A percentile compares a stretch with the other conserved stretches of the same genome.
These are phyloP conservation scores for Sporothrix brunneoviolacea DNA, from an alignment of 2,329 filamentous ascomycete species.

Conservation along the genomic window DNA sequence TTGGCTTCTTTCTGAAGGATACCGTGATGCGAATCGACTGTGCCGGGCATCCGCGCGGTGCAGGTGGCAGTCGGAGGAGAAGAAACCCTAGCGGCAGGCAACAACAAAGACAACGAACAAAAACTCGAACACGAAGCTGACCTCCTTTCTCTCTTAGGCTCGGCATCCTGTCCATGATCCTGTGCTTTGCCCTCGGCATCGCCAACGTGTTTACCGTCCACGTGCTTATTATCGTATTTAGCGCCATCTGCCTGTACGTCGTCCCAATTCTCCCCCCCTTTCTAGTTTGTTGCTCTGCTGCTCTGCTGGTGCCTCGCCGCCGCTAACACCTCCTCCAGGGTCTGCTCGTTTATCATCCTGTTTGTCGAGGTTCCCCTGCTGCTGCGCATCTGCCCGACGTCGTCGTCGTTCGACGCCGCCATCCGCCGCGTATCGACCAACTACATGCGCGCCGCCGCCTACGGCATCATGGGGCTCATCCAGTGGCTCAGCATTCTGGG, in stretches of 20 bases:
- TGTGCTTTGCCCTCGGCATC: constrained; percentile 63
- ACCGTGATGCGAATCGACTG: too few relatives aligned
- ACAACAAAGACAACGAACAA: too few relatives aligned
- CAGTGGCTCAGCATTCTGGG: constrained; percentile 76
- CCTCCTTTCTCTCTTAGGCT: constrained; percentile 43
- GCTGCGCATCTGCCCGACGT: constrained; percentile 95
- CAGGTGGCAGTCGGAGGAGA: too few relatives aligned
- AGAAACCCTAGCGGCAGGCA: too few relatives aligned
- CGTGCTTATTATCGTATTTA: constrained; percentile 43
- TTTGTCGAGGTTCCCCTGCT: constrained; percentile 91
- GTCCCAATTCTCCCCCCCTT: neutral
- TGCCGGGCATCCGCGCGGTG: too few relatives aligned
- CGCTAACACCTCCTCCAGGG: constrained; percentile 42
- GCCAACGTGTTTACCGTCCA: constrained; percentile 57
- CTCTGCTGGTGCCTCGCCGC: neutral
- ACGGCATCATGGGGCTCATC: constrained; percentile 69
- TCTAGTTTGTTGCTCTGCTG: neutral
- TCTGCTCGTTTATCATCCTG: constrained; percentile 65
- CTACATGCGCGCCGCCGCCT: constrained; percentile 90
- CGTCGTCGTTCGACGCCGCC: constrained; percentile 75
- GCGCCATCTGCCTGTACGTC: constrained; percentile 48
- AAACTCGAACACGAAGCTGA: neutral
- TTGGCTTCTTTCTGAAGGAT: too few relatives aligned
- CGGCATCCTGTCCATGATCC: constrained; percentile 63
- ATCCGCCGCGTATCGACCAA: constrained; percentile 93